Conservation (phyloP, 208 protist species). For the Trypanosoma avium region DNA sequence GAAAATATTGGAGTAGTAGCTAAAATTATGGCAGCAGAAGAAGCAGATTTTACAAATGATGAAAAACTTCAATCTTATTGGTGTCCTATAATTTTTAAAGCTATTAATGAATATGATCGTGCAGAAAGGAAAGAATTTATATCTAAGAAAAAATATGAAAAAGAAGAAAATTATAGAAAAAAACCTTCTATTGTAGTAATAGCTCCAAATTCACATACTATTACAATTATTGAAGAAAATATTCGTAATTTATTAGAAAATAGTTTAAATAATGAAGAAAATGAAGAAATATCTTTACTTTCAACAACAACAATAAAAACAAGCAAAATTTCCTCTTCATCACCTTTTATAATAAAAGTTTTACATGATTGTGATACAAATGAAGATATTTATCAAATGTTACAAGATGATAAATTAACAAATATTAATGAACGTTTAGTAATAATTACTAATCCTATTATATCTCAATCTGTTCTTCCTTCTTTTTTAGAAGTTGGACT, state of each 20-base stretch:
- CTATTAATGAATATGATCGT: constrained; percentile 54
- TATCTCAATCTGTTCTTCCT: constrained; percentile 73
- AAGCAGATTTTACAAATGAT: constrained; percentile 64
- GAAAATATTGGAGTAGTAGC: constrained; percentile 81
- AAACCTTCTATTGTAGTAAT: constrained; percentile 33
- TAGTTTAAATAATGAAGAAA: constrained; percentile 4
- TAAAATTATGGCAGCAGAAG: constrained; percentile 57
- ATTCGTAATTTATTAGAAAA: constrained; percentile 11
- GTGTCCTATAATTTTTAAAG: constrained; percentile 50
- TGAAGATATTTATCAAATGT: no score
- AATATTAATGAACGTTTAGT: constrained; percentile 34
- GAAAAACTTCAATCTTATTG: constrained; percentile 56
- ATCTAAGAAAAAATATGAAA: background rate
- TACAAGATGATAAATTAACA: constrained; percentile 13
- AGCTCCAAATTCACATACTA: constrained; percentile 29
- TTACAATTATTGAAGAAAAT: constrained; percentile 6
- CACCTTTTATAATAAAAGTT: constrained; percentile 22
- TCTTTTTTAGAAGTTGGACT: constrained; percentile 58
- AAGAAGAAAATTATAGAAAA: background rate
- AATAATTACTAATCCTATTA: constrained; percentile 53
- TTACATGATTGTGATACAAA: constrained; percentile 15
- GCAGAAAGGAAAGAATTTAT: constrained; percentile 37
- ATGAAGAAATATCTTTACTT: constrained; percentile 41
- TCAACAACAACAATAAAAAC: no score
- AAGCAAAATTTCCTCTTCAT: no score